Base-by-base conservation (phyloP, 2,329 filamentous ascomycete genomes). In the Nectriaceae sp. region DNA sequence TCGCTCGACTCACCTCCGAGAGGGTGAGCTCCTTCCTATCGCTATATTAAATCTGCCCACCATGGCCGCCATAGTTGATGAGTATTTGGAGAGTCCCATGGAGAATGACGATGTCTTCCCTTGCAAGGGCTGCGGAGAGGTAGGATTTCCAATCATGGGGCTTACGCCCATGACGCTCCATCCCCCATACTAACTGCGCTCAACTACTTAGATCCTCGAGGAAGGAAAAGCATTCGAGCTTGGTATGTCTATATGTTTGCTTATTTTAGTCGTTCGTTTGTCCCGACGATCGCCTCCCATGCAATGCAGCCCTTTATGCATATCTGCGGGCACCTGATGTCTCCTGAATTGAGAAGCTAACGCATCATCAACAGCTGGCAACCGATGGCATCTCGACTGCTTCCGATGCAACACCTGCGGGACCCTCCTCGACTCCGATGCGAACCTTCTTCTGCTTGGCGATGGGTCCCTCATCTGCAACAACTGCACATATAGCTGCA, bases 401-500 rank as follows among this genome's bases (percentile, higher is more conserved):
- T 99, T 99, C 75, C 88, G 92, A 68, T 97, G 93, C 80, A 94
- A 96, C 70, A 95, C 89, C 47, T 99, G 93, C 78, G 84, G 85
- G 65, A 97, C 92, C 52, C 85, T 97, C 49, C 90, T 99, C 73
- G 94, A 99, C 75, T 97, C 94, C 53, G 93, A 99, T 68, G 94
- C 94, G 62, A 97, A 97, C 72, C 86, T 99, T 42, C 85, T 99
- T 43, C 87, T 99, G 21, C 89, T 99, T 55, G 94, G 94, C 68
- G 94, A 99, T 74, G 94, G 94, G 57, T 97, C 93, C 16, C 84
- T 99, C 58, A 97, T 99, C 62, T 99, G 94, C 80, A 97, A 96
- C 76, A 96, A 97, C 72, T 99, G 94, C 76, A 97, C 94, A 45
- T 99, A 99, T 71, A 97, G 92, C 78, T 99, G 94, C 77, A 96